phyloP scores from a whole-genome alignment of 2,329 filamentous ascomycete genomes.

The Grosmannia penicillata region DNA sequence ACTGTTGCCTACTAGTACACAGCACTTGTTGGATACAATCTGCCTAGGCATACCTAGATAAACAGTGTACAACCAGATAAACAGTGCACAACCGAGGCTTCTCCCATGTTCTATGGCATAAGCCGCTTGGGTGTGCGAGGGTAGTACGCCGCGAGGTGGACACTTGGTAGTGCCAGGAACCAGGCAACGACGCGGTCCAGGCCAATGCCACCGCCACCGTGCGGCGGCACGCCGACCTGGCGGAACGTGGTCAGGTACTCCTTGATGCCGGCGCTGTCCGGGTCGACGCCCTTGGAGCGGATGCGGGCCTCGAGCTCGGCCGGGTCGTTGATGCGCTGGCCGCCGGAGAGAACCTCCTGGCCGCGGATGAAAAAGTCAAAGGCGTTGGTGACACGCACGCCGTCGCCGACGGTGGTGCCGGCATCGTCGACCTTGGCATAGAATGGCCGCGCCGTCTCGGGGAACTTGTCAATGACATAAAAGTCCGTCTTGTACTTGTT shows the following conservation, averaged over 20 bases:
- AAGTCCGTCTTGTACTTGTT: slow-evolving; percentile 91
- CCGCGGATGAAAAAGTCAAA: slow-evolving; percentile 83
- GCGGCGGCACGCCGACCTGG: slow-evolving; percentile 69
- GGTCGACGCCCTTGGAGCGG: slow-evolving; percentile 66
- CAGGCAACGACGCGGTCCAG: slow-evolving; percentile 69
- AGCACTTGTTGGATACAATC: no score
- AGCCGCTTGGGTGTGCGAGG: slow-evolving; percentile 46
- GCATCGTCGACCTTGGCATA: slow-evolving; percentile 72
- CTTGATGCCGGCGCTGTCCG: slow-evolving; percentile 55
- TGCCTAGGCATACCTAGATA: no score
- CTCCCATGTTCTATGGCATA: no score
- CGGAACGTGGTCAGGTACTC: slow-evolving; percentile 75
- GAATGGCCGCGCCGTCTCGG: slow-evolving; percentile 73
- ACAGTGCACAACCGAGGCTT: no score
- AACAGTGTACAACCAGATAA: no score
- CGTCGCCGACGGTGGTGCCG: slow-evolving; percentile 36
- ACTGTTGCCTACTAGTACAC: no score
- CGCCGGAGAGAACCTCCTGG: slow-evolving; percentile 84
- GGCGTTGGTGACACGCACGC: slow-evolving; percentile 34
- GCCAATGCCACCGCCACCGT: slow-evolving; percentile 79
- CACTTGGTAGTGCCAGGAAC: slow-evolving; percentile 42
- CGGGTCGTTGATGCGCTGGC: slow-evolving; percentile 79
- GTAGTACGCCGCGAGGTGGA: slow-evolving; percentile 42
- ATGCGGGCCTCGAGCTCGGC: slow-evolving; percentile 64
- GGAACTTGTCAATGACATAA: slow-evolving; percentile 95